Conservation (phyloP, 257 asterid species). For the Ocimum tenuiflorum region DNA sequence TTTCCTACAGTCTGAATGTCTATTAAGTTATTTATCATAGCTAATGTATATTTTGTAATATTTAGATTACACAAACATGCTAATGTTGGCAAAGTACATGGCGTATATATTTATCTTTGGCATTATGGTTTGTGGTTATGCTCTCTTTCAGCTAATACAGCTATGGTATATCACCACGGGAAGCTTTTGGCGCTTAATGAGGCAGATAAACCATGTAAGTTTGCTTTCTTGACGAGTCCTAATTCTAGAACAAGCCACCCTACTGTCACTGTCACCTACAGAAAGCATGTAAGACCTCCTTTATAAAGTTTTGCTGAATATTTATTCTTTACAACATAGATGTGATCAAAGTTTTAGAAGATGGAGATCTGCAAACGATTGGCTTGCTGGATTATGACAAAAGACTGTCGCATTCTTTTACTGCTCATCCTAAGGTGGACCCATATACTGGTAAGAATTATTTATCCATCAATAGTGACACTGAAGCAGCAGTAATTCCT, state of each 20-base stretch:
- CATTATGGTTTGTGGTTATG: too few relatives aligned
- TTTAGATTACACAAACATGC: background rate
- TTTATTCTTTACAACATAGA: conserved; percentile 36
- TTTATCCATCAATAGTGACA: background rate
- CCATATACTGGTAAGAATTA: conserved; percentile 74
- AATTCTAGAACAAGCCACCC: too few relatives aligned
- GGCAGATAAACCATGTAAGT: too few relatives aligned
- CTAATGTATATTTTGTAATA: background rate
- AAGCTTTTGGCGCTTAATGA: too few relatives aligned
- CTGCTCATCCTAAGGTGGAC: conserved; percentile 98
- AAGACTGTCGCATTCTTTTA: conserved; percentile 73
- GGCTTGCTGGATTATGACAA: conserved; percentile 94
- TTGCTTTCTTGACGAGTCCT: too few relatives aligned
- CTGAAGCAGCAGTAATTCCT: background rate
- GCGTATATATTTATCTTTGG: background rate
- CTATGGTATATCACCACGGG: too few relatives aligned
- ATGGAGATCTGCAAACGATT: conserved; percentile 89
- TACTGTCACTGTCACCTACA: conserved; percentile 3
- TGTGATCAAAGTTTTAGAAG: conserved; percentile 82
- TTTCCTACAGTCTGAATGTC: background rate
- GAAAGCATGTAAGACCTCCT: too few relatives aligned
- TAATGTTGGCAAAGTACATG: background rate
- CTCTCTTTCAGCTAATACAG: too few relatives aligned
- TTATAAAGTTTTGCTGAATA: background rate
- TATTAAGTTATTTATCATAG: background rate